Evolutionary conservation across 306 rosid genomes (phyloP).

Genomic region (Parietaria judaica): DNA sequence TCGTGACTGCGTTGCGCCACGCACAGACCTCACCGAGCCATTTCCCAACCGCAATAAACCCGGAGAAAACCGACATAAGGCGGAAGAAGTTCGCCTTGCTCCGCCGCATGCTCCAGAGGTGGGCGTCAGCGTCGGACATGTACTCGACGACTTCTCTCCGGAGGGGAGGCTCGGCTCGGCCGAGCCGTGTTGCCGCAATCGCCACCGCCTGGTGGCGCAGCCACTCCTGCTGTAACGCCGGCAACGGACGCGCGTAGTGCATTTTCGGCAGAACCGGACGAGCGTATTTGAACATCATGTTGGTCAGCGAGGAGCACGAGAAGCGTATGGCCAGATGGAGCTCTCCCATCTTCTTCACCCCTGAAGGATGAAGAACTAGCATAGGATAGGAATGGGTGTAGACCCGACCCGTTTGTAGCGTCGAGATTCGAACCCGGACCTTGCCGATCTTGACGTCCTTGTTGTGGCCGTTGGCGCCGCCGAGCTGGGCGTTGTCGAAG

Average conservation of each 20-base stretch:
- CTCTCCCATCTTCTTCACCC: slow-evolving; percentile 88
- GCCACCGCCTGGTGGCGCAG: slow-evolving; percentile 56
- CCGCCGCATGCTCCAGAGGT: slow-evolving; percentile 89
- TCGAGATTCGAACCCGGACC: slow-evolving; percentile 82
- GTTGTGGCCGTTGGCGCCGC: slow-evolving; percentile 37
- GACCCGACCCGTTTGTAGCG: slow-evolving; percentile 67
- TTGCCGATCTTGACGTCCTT: slow-evolving; percentile 63
- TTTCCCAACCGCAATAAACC: slow-evolving; percentile 36
- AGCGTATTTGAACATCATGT: slow-evolving; percentile 57
- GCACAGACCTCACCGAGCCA: slow-evolving; percentile 75
- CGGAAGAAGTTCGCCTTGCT: slow-evolving; percentile 94
- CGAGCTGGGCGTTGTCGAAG: slow-evolving; percentile 58
- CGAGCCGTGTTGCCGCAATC: slow-evolving; percentile 64
- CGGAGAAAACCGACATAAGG: slow-evolving; percentile 42
- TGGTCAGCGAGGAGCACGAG: slow-evolving; percentile 46
- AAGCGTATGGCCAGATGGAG: slow-evolving; percentile 85
- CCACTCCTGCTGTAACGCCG: slow-evolving; percentile 59
- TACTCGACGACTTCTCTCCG: slow-evolving; percentile 70
- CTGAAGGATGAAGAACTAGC: slow-evolving; percentile 61
- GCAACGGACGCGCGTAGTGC: slow-evolving; percentile 74
- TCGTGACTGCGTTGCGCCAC: slow-evolving; percentile 68
- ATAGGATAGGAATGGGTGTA: slow-evolving; percentile 76
- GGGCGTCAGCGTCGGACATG: slow-evolving; percentile 80
- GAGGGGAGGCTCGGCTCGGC: slow-evolving; percentile 82
- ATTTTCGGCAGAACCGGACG: slow-evolving; percentile 82